Conservation (phyloP, 2,329 filamentous ascomycete species). For the Colletotrichum gigasporum region DNA sequence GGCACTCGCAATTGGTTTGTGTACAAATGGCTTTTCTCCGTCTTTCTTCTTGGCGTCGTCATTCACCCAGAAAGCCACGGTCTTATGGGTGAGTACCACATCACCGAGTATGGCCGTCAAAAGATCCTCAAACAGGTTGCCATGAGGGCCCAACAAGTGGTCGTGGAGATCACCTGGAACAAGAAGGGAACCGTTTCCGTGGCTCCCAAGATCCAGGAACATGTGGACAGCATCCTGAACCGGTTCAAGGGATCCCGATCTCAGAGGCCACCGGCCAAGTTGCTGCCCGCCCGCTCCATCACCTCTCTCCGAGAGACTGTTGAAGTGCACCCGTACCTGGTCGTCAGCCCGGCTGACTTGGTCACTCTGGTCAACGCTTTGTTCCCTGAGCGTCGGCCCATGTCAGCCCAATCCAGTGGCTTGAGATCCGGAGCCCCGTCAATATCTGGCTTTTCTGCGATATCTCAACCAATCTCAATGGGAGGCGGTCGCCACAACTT, state of each 20-base stretch:
- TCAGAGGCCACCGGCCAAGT: conserved; percentile 61
- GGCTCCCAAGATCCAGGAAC: conserved; percentile 69
- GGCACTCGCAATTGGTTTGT: conserved; percentile 85
- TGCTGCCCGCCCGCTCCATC: conserved; percentile 76
- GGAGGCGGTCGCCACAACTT: conserved; percentile 63
- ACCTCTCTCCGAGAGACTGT: conserved; percentile 79
- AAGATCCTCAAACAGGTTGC: conserved; percentile 84
- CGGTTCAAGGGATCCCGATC: conserved; percentile 67
- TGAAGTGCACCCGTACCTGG: conserved; percentile 82
- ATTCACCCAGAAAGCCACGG: conserved; percentile 86
- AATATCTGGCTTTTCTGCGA: conserved; percentile 73
- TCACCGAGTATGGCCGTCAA: conserved; percentile 89
- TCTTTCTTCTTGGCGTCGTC: conserved; percentile 84
- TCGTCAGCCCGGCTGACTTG: conserved; percentile 82
- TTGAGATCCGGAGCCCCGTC: conserved; percentile 74
- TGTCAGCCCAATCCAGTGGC: conserved; percentile 69
- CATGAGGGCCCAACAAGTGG: conserved; percentile 80
- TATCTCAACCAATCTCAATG: conserved; percentile 75
- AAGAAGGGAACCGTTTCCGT: conserved; percentile 70
- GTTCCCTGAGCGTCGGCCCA: conserved; percentile 78
- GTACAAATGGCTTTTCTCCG: conserved; percentile 91
- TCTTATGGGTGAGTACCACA: conserved; percentile 88
- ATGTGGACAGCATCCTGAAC: conserved; percentile 77
- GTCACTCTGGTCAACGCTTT: conserved; percentile 83
- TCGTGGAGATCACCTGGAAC: conserved; percentile 80